Evolutionary conservation across 2,329 filamentous ascomycete species (phyloP), one percentile per base, ranked within the genome.

Genomic region (Fusarium cyanostomum): DNA sequence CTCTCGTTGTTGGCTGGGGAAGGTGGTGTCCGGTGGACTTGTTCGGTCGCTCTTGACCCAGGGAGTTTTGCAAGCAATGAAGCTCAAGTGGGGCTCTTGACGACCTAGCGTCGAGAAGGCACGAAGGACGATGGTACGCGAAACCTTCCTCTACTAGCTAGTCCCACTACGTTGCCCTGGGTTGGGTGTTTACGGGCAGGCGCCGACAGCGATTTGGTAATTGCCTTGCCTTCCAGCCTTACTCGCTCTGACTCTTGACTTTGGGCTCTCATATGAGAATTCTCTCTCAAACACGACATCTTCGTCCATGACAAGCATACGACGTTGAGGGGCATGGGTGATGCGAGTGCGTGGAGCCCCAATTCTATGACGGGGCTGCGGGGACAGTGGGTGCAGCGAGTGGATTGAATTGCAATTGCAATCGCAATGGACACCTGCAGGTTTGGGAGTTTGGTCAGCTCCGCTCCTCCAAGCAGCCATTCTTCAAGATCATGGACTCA

Each of bases 341-440:
- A 65, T 62, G 58, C 28, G 26, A 63, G 50, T 46, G 35, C 35
- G 41, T 39, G 34, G 28, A 39, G 57, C 58, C 58, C 58, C 62
- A 37, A 50, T 46, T 63, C 59, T 55, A 52, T 31, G 50, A 54
- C 50, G 58, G 62, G 48, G 58, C 44, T 52, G 62, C 50, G 62
- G 62, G 49, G 62, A 35, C 53, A 39, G 33, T 41, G 34, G 41
- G 46, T 12, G 56, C 33, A 21, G 6, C 21, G 21, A 48, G 41
- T 44, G 38, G 38, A 41, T 26, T 26, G 21, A 41, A 41, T 41
- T 39, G 21, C 37, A 26, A 13, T 24, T 39, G 24, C 27, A 21
- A 21, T 21, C 21, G 21, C 21, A 21, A 21, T 21, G 21, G 21
- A 21, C 21, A 21, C 6, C 4, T 21, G 21, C 21, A 21, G 6